Evolutionary conservation across 805 yeast genomes (phyloP).

Genomic region (Starmerella powellii): DNA sequence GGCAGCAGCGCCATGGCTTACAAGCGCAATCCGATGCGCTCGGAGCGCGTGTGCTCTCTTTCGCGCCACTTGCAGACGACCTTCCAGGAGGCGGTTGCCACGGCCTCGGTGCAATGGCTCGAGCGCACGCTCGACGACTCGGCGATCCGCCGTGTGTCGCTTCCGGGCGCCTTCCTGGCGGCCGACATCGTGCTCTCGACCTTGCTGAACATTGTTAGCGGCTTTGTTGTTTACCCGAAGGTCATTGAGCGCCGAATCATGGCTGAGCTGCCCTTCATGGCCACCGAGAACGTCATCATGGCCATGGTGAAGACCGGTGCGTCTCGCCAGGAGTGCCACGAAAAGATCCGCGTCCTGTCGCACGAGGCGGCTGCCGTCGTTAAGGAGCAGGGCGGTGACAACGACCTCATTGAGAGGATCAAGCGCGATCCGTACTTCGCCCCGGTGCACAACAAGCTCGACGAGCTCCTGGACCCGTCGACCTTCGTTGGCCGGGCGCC

Average conservation of each 20-base stretch:
- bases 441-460: conserved; percentile 82
- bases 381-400: conserved; percentile 96
- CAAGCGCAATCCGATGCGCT: conserved; percentile 99
- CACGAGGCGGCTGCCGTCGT: conserved; percentile 97
- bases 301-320: conserved; percentile 99
- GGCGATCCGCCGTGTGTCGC: conserved; percentile 91
- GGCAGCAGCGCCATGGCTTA: conserved; percentile 99
- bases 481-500: conserved; percentile 99
- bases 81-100: conserved; percentile 86
- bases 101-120: conserved; percentile 98
- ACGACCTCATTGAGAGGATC: conserved; percentile 85
- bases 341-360: conserved; percentile 88
- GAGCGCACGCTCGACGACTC: conserved; percentile 98
- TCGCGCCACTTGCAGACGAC: conserved; percentile 90
- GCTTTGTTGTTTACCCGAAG: conserved; percentile 95
- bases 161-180: conserved; percentile 93
- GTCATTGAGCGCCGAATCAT: conserved; percentile 93
- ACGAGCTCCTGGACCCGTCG: conserved; percentile 68
- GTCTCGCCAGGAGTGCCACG: conserved; percentile 97
- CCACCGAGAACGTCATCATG: conserved; percentile 97
- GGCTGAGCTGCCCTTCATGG: conserved; percentile 97
- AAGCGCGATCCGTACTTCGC: conserved; percentile 64
- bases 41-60: conserved; percentile 97
- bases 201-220: conserved; percentile 80
- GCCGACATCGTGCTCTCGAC: conserved; percentile 89